Conservation (phyloP, 331 rosid genomes). For the Quercus lobata region DNA sequence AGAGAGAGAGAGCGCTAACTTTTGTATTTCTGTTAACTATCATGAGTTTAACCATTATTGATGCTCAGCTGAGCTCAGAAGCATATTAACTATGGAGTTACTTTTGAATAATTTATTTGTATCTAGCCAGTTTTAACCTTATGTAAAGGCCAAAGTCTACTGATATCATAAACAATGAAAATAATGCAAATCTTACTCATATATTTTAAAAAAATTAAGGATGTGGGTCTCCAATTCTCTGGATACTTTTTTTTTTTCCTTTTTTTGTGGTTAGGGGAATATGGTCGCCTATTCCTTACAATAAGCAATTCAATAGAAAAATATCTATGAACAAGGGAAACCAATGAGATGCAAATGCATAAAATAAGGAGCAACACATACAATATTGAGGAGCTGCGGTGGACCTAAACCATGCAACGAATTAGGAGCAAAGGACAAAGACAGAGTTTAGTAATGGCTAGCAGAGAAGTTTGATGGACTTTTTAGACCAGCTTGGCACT, state of each 20-base stretch:
- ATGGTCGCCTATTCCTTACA: too few species aligned
- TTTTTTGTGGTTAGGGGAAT: too few species aligned
- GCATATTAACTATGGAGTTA: too few species aligned
- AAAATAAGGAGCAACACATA: background rate
- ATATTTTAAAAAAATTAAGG: too few species aligned
- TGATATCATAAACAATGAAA: background rate
- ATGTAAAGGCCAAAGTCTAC: background rate
- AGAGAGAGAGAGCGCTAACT: too few species aligned
- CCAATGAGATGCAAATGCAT: background rate
- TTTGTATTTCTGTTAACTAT: too few species aligned
- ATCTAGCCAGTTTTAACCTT: background rate
- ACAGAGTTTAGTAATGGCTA: background rate
- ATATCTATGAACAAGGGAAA: background rate
- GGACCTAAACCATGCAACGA: slow-evolving; percentile 37
- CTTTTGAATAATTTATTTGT: background rate
- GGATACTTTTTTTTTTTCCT: too few species aligned
- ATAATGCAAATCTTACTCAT: background rate
- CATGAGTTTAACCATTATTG: too few species aligned
- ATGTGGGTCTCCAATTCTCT: too few species aligned
- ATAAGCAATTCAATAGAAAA: background rate
- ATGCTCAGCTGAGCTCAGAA: too few species aligned
- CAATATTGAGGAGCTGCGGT: slow-evolving; percentile 20
- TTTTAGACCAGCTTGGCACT: slow-evolving; percentile 17
- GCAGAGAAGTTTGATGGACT: background rate
- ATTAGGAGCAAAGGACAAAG: slow-evolving; percentile 34